Evolutionary conservation across 208 protist genomes (phyloP).

Genomic region (Trypanosoma vivax): DNA sequence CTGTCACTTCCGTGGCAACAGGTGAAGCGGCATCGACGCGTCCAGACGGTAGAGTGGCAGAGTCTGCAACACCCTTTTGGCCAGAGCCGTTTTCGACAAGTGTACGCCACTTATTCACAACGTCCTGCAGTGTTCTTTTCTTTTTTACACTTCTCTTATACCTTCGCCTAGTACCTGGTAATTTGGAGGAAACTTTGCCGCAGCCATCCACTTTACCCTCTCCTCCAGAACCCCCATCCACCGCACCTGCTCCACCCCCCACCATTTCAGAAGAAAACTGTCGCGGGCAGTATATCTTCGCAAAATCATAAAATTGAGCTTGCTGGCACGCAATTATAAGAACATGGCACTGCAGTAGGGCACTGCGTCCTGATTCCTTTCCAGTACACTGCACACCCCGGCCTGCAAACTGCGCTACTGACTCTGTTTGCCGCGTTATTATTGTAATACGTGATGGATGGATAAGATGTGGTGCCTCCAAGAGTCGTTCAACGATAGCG

Average conservation of each 20-base stretch:
- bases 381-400: constrained; percentile 49
- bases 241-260: background rate
- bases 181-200: too few relatives aligned
- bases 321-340: constrained; percentile 62
- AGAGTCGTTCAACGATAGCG: constrained; percentile 21
- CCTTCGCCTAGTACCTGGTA: too few relatives aligned
- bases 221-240: background rate
- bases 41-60: too few relatives aligned
- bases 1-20: background rate
- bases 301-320: constrained; percentile 47
- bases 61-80: too few relatives aligned
- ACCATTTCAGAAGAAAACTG: background rate
- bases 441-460: constrained; percentile 74
- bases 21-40: too few relatives aligned
- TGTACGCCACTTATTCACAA: constrained; percentile 23
- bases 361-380: constrained; percentile 32
- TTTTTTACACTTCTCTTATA: background rate
- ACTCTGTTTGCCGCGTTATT: constrained; percentile 57
- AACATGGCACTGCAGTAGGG: constrained; percentile 38
- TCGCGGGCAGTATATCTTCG: constrained; percentile 27
- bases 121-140: constrained; percentile 15
- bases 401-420: constrained; percentile 29
- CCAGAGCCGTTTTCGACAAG: constrained; percentile 6
- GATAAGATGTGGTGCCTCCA: constrained; percentile 26
- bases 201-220: background rate